Conservation (phyloP, 1,284 basidiomycete genomes). For the Papiliotrema flavescens region DNA sequence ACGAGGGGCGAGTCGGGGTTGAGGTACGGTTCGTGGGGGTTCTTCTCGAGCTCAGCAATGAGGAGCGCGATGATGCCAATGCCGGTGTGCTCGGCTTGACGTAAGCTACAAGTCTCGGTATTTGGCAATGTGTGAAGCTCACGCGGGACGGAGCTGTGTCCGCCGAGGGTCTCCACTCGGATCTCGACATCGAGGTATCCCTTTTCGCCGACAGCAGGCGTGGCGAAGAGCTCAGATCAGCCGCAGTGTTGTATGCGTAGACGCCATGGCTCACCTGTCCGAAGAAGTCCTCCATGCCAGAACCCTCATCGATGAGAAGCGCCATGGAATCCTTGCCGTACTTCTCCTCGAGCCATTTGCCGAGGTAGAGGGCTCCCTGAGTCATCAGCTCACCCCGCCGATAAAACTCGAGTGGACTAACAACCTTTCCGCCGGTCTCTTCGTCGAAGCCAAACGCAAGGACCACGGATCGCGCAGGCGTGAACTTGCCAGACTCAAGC, state of each 20-base stretch:
- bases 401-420: constrained; percentile 14
- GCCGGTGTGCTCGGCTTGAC: constrained; percentile 39
- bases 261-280: constrained; percentile 17
- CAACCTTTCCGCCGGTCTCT: constrained; percentile 56
- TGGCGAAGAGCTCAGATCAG: constrained; percentile 50
- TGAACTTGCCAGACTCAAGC: constrained; percentile 53
- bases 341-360: constrained; percentile 52
- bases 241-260: constrained; percentile 54
- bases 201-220: constrained; percentile 62
- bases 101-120: constrained; percentile 17
- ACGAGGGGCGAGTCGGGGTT: constrained; percentile 28
- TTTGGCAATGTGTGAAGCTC: constrained; percentile 7
- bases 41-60: constrained; percentile 38
- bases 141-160: constrained; percentile 64
- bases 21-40: constrained; percentile 36
- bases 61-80: constrained; percentile 43
- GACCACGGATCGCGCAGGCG: constrained; percentile 57
- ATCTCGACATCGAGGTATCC: constrained; percentile 61
- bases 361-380: constrained; percentile 59
- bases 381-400: not conserved
- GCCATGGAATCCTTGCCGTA: constrained; percentile 62
- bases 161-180: constrained; percentile 58
- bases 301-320: constrained; percentile 55
- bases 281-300: constrained; percentile 21
- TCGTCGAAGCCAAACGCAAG: constrained; percentile 70